Percentiles rank a stretch among this genome's conserved stretches.
Conservation (phyloP, 345 rosid species). For the Moricandia arvensis region DNA sequence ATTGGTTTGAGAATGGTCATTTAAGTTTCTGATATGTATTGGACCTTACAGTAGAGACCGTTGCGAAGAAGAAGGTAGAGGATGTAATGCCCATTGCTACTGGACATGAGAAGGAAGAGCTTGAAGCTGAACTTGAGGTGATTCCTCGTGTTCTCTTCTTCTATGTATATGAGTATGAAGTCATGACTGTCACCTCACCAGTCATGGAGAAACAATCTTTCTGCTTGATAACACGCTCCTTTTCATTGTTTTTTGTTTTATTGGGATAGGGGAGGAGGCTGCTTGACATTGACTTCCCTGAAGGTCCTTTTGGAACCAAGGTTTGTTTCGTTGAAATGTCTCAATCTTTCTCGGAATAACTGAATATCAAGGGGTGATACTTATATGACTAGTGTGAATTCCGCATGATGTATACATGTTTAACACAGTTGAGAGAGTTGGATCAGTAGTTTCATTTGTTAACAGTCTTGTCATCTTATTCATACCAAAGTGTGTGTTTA, state of each 20-base stretch:
- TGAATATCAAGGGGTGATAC: too few relatives aligned
- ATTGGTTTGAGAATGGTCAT: not conserved
- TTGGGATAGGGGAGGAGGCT: constrained; percentile 62
- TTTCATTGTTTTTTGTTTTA: constrained; percentile 5
- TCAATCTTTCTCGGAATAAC: too few relatives aligned
- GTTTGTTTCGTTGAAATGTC: too few relatives aligned
- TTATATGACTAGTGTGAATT: not conserved
- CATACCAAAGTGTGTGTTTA: not conserved
- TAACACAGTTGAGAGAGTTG: not conserved
- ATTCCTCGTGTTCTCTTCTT: too few relatives aligned
- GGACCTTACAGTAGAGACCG: constrained; percentile 1
- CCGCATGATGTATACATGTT: not conserved
- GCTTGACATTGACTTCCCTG: constrained; percentile 68
- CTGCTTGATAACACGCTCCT: not conserved
- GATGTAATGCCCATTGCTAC: constrained; percentile 86
- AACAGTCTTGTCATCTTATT: not conserved
- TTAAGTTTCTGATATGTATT: not conserved
- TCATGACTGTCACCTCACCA: not conserved
- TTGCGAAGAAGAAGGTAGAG: constrained; percentile 61
- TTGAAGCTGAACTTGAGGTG: constrained; percentile 75
- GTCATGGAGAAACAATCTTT: not conserved
- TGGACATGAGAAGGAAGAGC: constrained; percentile 92
- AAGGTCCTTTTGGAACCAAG: constrained; percentile 94
- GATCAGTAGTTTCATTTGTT: not conserved
- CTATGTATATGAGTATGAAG: too few relatives aligned